Base-by-base conservation (phyloP, 805 yeast genomes). In the Candida mattraensis region DNA sequence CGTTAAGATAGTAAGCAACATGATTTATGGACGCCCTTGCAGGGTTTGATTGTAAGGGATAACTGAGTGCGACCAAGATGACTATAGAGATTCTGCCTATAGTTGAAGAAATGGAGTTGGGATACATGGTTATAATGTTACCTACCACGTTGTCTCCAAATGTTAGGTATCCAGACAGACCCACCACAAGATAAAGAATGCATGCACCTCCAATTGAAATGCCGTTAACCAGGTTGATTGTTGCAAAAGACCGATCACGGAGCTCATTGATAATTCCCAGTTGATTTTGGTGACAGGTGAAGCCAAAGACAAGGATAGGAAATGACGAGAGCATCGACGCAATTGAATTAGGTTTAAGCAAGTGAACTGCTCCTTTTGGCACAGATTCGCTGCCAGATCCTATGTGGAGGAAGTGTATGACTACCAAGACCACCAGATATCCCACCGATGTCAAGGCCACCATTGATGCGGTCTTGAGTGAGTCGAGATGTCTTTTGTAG, bases 201-300 rank as follows among this genome's bases (percentile, higher is more conserved):
- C 79, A 66, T 1, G 96, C 85, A 4, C 75, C 57, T 1, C 72
- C 66, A 42, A 87, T 74, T 1, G 89, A 78, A 7, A 62, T 44
- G 13, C 59, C 41, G 15, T 81, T 73, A 24, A 86, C 69, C 13
- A 51, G 60, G 38, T 67, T 62, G 42, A 79, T 65, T 21, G 63
- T 66, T 5, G 54, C 40, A n/a, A 74, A 62, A 0, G 83, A 64
- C 42, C 71, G 72, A 47, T 78, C 78, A 19, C 59, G 61, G 18
- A 89, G 72, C 63, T 91, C 98, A 52, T 89, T 91, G 36, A 88
- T 75, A 37, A 89, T 76, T 1, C 95, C 78, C 52, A 87, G 87
- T 87, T 87, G 87, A 63, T 91, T 91, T 60, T 91, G 97, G 55
- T 91, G 97, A 52, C 97, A 93, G 0, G 98, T 91, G 61, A 80